phyloP scores from a whole-genome alignment of 1,284 basidiomycete species.

The Phylloboletellus chloephorus region DNA sequence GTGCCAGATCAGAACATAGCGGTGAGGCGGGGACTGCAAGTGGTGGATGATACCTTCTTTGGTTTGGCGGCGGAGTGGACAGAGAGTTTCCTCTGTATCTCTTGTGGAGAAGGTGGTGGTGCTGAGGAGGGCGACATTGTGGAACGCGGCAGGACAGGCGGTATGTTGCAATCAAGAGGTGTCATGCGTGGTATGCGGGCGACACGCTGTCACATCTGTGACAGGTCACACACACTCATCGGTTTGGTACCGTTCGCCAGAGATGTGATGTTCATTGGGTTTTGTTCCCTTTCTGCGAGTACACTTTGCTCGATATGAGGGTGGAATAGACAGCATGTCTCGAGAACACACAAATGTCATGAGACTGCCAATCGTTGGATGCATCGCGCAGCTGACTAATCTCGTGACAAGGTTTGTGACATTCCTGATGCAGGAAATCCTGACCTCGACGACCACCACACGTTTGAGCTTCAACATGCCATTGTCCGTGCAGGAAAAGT shows the following conservation, averaged over 20 bases:
- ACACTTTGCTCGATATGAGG: no score
- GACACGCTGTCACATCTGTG: slow-evolving; percentile 26
- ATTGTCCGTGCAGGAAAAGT: slow-evolving; percentile 59
- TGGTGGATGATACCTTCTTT: slow-evolving; percentile 36
- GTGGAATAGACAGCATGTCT: no score
- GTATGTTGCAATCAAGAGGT: slow-evolving; percentile 13
- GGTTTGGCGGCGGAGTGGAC: slow-evolving; percentile 56
- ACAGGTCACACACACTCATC: slow-evolving; percentile 19
- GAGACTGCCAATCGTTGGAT: no score
- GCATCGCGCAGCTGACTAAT: no score
- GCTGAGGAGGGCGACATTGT: slow-evolving; percentile 47
- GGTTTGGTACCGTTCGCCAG: no score
- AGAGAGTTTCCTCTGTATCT: slow-evolving; percentile 84
- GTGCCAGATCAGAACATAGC: slow-evolving; percentile 12
- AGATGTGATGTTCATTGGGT: no score
- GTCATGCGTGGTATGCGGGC: slow-evolving; percentile 8
- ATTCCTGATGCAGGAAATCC: background rate
- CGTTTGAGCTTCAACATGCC: slow-evolving; percentile 17
- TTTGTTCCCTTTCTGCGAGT: no score
- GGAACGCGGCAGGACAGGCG: slow-evolving; percentile 1
- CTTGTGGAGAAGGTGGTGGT: slow-evolving; percentile 76
- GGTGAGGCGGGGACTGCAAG: background rate
- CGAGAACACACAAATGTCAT: no score
- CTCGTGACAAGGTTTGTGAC: no score
- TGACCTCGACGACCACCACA: slow-evolving; percentile 7